Percentiles rank a stretch among this genome's conserved stretches.
These are phyloP conservation scores for Xylaria digitata DNA, from an alignment of 2,329 filamentous ascomycete genomes.

Conservation along the genomic window DNA sequence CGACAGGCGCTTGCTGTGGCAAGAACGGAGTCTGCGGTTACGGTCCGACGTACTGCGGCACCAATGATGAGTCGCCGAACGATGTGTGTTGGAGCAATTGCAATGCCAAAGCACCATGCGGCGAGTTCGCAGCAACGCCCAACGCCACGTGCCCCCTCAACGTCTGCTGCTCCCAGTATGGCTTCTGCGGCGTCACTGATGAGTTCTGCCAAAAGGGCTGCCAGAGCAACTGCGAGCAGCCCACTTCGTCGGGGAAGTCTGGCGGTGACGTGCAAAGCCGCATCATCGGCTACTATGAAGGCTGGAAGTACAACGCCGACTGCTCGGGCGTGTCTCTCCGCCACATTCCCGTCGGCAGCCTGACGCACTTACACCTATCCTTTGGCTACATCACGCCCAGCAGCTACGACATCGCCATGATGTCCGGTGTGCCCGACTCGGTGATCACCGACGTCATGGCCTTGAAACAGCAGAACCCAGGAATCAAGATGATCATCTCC, in stretches of 20 bases:
- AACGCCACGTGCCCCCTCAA: conserved; percentile 52
- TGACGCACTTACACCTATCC: conserved; percentile 52
- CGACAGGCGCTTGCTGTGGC: conserved; percentile 28
- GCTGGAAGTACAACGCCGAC: conserved; percentile 37
- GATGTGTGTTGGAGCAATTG: conserved; percentile 50
- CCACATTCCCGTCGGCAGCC: conserved; percentile 55
- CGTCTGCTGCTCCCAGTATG: conserved; percentile 52
- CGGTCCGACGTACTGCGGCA: conserved; percentile 40
- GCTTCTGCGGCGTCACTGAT: conserved; percentile 50
- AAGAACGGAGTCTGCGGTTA: conserved; percentile 29
- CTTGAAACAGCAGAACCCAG: conserved; percentile 47
- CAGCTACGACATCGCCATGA: conserved; percentile 47
- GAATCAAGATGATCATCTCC: conserved; percentile 51
- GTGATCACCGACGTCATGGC: conserved; percentile 45
- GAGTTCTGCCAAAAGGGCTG: conserved; percentile 44
- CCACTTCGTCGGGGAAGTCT: conserved; percentile 17
- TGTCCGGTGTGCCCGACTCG: conserved; percentile 39
- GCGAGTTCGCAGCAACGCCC: conserved; percentile 41
- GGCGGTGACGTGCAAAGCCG: conserved; percentile 36
- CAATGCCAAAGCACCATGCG: conserved; percentile 51
- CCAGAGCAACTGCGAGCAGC: conserved; percentile 45
- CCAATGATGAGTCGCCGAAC: conserved; percentile 41
- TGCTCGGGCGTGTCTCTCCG: conserved; percentile 29
- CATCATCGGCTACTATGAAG: conserved; percentile 52
- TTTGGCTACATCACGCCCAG: conserved; percentile 52